phyloP scores from a whole-genome alignment of 805 yeast genomes.

The Naumovozyma castellii region DNA sequence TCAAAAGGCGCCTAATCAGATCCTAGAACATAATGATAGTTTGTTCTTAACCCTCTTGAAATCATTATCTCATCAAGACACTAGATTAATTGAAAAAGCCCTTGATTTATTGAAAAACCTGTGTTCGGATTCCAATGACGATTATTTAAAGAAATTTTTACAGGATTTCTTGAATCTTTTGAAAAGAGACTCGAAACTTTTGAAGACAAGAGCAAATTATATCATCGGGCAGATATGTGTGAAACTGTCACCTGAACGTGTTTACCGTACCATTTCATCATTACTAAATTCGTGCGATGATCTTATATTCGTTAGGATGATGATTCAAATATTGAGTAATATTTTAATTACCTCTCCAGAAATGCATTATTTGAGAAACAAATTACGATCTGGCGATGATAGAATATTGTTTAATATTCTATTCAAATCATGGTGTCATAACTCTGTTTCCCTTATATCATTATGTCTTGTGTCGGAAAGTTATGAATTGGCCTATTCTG shows the following conservation, averaged over 20 bases:
- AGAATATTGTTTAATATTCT: slow-evolving; percentile 62
- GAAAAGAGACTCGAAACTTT: slow-evolving; percentile 54
- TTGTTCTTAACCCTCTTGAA: slow-evolving; percentile 70
- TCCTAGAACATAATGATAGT: slow-evolving; percentile 47
- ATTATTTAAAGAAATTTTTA: slow-evolving; percentile 67
- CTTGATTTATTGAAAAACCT: slow-evolving; percentile 21
- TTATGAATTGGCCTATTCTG: slow-evolving; percentile 78
- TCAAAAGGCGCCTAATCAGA: slow-evolving; percentile 50
- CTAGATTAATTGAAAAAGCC: slow-evolving; percentile 24
- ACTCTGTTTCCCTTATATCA: slow-evolving; percentile 79
- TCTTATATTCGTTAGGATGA: slow-evolving; percentile 60
- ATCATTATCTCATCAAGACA: slow-evolving; percentile 50
- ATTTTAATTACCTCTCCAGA: slow-evolving; percentile 83
- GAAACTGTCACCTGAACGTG: slow-evolving; percentile 70
- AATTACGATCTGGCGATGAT: slow-evolving; percentile 60
- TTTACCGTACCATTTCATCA: slow-evolving; percentile 70
- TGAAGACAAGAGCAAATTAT: slow-evolving; percentile 70
- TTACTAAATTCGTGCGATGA: slow-evolving; percentile 55
- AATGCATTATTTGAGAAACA: slow-evolving; percentile 55
- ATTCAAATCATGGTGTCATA: slow-evolving; percentile 86
- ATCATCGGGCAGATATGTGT: slow-evolving; percentile 78
- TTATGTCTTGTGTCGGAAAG: slow-evolving; percentile 79
- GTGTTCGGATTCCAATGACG: slow-evolving; percentile 43
- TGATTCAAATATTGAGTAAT: slow-evolving; percentile 81
- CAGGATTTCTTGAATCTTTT: slow-evolving; percentile 59